Conservation (phyloP, 805 yeast species). For the Komagataella pastoris region DNA sequence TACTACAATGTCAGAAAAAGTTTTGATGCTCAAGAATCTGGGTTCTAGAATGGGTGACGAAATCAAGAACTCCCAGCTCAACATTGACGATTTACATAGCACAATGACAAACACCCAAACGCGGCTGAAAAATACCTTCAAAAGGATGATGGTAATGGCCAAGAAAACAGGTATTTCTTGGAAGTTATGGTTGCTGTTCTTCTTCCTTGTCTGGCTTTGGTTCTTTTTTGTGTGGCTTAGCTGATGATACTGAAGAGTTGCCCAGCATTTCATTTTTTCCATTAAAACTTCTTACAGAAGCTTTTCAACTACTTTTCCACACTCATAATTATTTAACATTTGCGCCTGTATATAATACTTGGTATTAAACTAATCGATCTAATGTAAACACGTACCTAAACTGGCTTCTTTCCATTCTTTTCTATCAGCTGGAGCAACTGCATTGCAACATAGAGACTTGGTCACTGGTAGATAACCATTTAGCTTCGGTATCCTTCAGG, state of each 20-base stretch:
- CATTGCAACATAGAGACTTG: slow-evolving; percentile 54
- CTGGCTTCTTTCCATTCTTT: not conserved
- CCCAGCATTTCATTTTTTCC: not conserved
- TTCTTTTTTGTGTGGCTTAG: slow-evolving; percentile 25
- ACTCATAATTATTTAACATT: not conserved
- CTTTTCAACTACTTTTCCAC: not conserved
- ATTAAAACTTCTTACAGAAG: not conserved
- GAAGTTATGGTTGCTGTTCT: slow-evolving; percentile 44
- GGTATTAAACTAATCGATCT: not conserved
- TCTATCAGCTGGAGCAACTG: slow-evolving; percentile 42
- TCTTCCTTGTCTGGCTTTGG: slow-evolving; percentile 28
- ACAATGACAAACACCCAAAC: slow-evolving; percentile 20
- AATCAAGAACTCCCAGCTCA: slow-evolving; percentile 24
- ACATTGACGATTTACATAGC: slow-evolving; percentile 12
- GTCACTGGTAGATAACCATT: slow-evolving; percentile 43
- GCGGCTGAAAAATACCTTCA: slow-evolving; percentile 37
- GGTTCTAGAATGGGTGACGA: slow-evolving; percentile 52
- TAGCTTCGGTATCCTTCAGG: slow-evolving; percentile 39
- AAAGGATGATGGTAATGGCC: slow-evolving; percentile 50
- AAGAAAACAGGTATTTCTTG: slow-evolving; percentile 50
- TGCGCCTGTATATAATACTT: not conserved
- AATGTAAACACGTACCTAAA: not conserved
- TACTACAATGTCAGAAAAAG: slow-evolving; percentile 37
- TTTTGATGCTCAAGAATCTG: slow-evolving; percentile 39
- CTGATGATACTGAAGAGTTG: too few relatives aligned